phyloP scores from a whole-genome alignment of 129 eudicot genomes.

The Artemisia tridentata region DNA sequence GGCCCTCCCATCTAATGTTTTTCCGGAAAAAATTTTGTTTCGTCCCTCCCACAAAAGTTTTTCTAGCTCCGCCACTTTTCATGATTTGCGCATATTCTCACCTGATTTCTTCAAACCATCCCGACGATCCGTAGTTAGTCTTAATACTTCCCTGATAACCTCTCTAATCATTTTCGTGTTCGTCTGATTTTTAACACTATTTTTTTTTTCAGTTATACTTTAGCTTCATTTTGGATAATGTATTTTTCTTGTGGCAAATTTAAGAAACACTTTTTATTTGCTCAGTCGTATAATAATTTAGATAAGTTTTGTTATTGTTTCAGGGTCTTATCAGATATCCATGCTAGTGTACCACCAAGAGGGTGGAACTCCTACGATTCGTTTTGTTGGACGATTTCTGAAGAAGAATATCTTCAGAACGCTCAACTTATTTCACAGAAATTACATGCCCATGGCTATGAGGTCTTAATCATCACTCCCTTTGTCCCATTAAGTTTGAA shows the following conservation, averaged over 20 bases:
- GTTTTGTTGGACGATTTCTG: slow-evolving; percentile 88
- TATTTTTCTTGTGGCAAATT: neutral
- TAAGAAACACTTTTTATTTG: neutral
- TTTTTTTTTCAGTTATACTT: neutral
- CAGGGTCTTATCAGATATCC: slow-evolving; percentile 45
- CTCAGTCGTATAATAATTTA: neutral
- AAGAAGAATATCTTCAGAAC: slow-evolving; percentile 77
- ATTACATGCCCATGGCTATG: slow-evolving; percentile 68
- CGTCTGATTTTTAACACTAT: neutral
- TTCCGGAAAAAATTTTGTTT: no score
- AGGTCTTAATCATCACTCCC: slow-evolving; percentile 44
- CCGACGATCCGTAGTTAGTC: no score
- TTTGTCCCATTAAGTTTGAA: neutral
- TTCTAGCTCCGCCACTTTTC: no score
- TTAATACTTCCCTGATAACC: no score
- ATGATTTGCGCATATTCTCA: no score
- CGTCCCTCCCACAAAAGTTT: no score
- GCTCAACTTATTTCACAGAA: slow-evolving; percentile 63
- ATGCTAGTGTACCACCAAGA: slow-evolving; percentile 80
- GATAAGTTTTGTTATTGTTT: slow-evolving; percentile 1
- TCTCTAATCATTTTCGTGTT: no score
- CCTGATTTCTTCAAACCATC: no score
- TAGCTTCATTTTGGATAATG: neutral
- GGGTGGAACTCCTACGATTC: slow-evolving; percentile 99
- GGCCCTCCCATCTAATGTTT: no score